Base-by-base conservation (phyloP, 176 grass and related monocot genomes). In the Oryza rufipogon region DNA sequence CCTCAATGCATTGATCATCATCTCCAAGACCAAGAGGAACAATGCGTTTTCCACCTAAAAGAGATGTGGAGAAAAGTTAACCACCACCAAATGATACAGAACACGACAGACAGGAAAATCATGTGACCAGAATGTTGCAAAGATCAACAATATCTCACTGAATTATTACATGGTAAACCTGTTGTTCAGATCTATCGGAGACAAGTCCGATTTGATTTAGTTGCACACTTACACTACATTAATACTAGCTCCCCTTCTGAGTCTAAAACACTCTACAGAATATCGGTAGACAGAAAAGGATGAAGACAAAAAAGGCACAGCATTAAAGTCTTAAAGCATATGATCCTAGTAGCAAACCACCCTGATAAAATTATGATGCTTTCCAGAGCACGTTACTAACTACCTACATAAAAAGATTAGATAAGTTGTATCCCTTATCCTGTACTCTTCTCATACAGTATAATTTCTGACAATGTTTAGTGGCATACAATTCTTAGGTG, bases 1-100 rank as follows among this genome's bases (percentile, higher is more conserved):
- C 93, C 87, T 98, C 96, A 81, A 98, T 93, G 78, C 93, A 98
- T 74, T 93, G 96, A 83, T 98, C 96, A 65, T 98, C 96, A 75
- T 98, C 96, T 85, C 96, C 96, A 66, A 98, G 87, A 70, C 96
- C 96, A 52, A 98, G 74, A 75, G 96, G 83, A 82, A 95, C 47
- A 22, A 98, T 23, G 7, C 86, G 82, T 45, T 93, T 98, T 71
- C 80, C 96, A 91, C 93, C 96, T 98, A 70, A 15, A 89, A 70
- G 30, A 87, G 69, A 90, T 39, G 28, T 25, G 39, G n/a, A 68
- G 25, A 68, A 44, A 33, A 68, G 26, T 74, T 79, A 90, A 68
- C 71, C 30, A 61, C 4, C 25, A 19, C 26, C 1, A 5, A 28
- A 81, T 45, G 65, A 54, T 54, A 11, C 81, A 45, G 66, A 25